These are phyloP conservation scores for Penicillium sumatraense DNA, from an alignment of 2,329 filamentous ascomycete genomes.

Conservation along the genomic window DNA sequence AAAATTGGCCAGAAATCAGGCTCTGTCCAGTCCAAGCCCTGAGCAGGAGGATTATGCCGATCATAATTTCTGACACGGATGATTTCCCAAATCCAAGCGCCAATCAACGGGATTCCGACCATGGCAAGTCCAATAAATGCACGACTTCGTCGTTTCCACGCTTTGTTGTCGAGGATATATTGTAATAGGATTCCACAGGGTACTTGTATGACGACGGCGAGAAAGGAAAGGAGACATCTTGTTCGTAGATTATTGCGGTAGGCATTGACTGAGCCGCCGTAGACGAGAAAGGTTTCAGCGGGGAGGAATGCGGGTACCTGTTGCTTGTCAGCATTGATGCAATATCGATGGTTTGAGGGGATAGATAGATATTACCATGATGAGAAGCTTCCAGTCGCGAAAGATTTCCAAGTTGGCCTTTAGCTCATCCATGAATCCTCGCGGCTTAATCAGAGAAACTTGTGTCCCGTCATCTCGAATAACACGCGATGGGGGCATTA, in stretches of 20 bases:
- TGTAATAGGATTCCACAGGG: background rate
- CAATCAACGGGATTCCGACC: background rate
- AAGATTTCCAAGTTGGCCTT: background rate
- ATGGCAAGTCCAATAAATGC: background rate
- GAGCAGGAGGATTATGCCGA: background rate
- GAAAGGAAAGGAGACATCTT: background rate
- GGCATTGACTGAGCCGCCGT: background rate
- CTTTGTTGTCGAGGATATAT: conserved; percentile 1
- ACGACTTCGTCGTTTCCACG: conserved; percentile 13
- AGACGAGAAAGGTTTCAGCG: background rate
- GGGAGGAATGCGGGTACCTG: background rate
- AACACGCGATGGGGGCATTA: background rate
- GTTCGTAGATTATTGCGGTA: background rate
- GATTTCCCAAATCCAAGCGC: background rate
- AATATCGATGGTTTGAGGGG: background rate
- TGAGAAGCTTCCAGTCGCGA: background rate
- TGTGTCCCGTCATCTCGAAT: background rate
- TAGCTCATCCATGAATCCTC: background rate
- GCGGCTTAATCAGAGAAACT: background rate
- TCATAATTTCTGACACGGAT: background rate
- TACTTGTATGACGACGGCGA: background rate
- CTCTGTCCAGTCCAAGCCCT: background rate
- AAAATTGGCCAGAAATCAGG: background rate
- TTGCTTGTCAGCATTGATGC: background rate
- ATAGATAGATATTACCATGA: background rate